Conservation (phyloP, 1,139 yeast genomes). For the Debaryomyces sp. region DNA sequence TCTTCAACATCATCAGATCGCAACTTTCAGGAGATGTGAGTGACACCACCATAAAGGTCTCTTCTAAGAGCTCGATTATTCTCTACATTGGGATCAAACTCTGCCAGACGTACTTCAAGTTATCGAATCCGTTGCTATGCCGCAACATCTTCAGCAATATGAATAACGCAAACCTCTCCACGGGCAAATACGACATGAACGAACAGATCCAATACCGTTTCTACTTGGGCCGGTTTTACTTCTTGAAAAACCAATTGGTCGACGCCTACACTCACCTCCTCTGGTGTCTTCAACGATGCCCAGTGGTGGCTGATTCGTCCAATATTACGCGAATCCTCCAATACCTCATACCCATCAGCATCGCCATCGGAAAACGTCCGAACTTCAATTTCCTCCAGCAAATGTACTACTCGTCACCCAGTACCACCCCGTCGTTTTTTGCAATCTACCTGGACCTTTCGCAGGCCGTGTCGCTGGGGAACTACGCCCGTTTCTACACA, state of each 20-base stretch:
- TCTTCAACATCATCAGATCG: conserved; percentile 65
- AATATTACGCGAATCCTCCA: conserved; percentile 47
- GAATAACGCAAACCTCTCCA: conserved; percentile 57
- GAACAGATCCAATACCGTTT: conserved; percentile 69
- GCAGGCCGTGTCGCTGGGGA: conserved; percentile 40
- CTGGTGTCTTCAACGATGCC: conserved; percentile 62
- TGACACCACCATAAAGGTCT: conserved; percentile 40
- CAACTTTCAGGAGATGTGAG: conserved; percentile 51
- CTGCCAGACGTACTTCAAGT: conserved; percentile 63
- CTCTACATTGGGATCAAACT: conserved; percentile 58
- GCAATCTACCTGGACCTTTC: conserved; percentile 40
- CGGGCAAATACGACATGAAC: conserved; percentile 46
- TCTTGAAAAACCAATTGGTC: conserved; percentile 59
- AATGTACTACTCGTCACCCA: conserved; percentile 16
- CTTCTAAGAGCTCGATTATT: conserved; percentile 37
- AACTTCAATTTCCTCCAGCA: conserved; percentile 29
- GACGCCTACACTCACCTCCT: conserved; percentile 59
- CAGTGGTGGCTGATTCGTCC: conserved; percentile 24
- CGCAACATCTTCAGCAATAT: conserved; percentile 77
- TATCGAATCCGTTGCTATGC: conserved; percentile 68
- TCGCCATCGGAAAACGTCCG: conserved; percentile 56
- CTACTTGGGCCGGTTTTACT: conserved; percentile 65
- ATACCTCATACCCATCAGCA: conserved; percentile 58
- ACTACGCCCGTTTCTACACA: conserved; percentile 35
- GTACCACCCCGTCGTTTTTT: conserved; percentile 30